Base-by-base conservation (phyloP, 2,329 filamentous ascomycete species). In the Diplodia seriata region DNA sequence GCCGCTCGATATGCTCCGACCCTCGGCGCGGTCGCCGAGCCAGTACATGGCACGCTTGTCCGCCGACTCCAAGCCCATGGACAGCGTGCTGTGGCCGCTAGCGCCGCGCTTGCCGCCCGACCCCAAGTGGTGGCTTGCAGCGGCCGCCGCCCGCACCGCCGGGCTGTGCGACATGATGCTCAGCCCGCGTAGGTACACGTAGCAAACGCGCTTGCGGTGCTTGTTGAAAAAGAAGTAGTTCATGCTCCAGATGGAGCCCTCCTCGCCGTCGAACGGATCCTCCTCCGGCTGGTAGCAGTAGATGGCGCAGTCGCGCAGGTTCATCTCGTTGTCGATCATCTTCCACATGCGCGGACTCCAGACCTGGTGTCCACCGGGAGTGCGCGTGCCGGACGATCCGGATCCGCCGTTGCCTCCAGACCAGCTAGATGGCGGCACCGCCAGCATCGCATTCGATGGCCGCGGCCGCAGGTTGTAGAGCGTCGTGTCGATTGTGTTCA, bases 151-250 rank as follows among this genome's bases (percentile, higher is more conserved):
- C 20, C 57, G 76, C 20, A 83, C 53, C 20, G 55, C 77, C 55
- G 85, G 90, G 70, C 85, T 89, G 77, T 85, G 88, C 71, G 84
- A 91, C 75, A 91, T 89, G 72, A 90, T 90, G 68, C 88, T 94
- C 55, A 97, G 88, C n/a, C 92, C 94, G 70, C 94, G 90, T 55
- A 97, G 87, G 75, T 97, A 96, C 55, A 99, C 83, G 77, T 99
- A 99, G 69, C 93, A 94, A 20, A 99, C 94, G 51, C 95, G 89
- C 83, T 98, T 98, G 76, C 90, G 86, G 31, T 89, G 85, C 75
- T 94, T 94, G 84, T 97, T 97, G 86, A 97, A 98, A 79, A 98
- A 97, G 83, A 99, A 97, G 80, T 97, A 97, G 78, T 98, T 94
- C 70, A 94, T 85, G 61, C 92, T 93, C 94, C 94, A 99, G 70